A percentile compares a stretch with the other conserved stretches of the same genome.
These are phyloP conservation scores for Penicillium parvum DNA, from an alignment of 495 filamentous ascomycete species.

Conservation along the genomic window DNA sequence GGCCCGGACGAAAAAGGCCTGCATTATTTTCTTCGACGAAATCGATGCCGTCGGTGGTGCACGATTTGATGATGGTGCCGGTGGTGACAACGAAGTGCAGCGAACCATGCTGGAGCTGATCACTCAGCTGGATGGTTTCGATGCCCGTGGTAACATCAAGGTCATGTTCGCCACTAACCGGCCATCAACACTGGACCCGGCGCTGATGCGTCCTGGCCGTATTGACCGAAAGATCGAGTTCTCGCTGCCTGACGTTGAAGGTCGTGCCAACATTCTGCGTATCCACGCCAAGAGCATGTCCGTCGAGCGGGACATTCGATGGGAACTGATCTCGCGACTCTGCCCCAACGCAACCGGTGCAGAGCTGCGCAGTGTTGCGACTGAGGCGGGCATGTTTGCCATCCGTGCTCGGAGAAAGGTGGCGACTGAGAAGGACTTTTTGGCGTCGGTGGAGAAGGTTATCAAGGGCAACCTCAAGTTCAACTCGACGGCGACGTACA, in stretches of 20 bases:
- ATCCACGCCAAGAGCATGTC: constrained; percentile 99
- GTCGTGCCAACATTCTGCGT: constrained; percentile 91
- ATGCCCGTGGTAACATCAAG: constrained; percentile 97
- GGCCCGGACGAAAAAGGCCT: constrained; percentile 99
- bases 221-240: constrained; percentile 99
- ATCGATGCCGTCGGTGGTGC: constrained; percentile 97
- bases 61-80: constrained; percentile 97
- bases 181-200: constrained; percentile 91
- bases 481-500: constrained; percentile 97
- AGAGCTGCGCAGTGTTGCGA: constrained; percentile 90
- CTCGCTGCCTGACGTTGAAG: constrained; percentile 92
- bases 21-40: constrained; percentile 99
- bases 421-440: constrained; percentile 98
- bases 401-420: constrained; percentile 97
- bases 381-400: constrained; percentile 99
- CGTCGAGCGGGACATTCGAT: constrained; percentile 96
- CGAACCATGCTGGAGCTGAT: constrained; percentile 98
- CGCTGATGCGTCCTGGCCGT: constrained; percentile 93
- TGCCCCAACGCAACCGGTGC: constrained; percentile 97
- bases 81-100: constrained; percentile 99
- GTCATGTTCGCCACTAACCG: constrained; percentile 99
- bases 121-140: constrained; percentile 96
- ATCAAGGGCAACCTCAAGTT: constrained; percentile 99
- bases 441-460: constrained; percentile 96
- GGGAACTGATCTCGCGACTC: constrained; percentile 93